Percentiles rank a stretch among this genome's conserved stretches.
These are phyloP conservation scores for Rhazya stricta DNA, from an alignment of 257 asterid species.

Conservation along the genomic window DNA sequence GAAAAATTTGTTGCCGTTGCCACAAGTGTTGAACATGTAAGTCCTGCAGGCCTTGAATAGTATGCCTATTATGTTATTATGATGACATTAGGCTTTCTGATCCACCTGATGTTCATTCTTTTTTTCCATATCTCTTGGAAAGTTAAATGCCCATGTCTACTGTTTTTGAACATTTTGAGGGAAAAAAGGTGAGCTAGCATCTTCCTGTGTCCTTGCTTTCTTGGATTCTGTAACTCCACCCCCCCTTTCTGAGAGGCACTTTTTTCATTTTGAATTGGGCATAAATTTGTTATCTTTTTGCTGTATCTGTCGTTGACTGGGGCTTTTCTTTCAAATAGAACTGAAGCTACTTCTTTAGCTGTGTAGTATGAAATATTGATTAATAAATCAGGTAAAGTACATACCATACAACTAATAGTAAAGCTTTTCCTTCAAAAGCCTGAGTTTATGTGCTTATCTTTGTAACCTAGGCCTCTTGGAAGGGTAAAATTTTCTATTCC, in stretches of 20 bases:
- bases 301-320: not conserved
- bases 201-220: too few species aligned
- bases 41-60: conserved; percentile 6
- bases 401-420: not conserved
- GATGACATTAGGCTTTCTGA: not conserved
- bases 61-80: not conserved
- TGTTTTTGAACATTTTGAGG: too few species aligned
- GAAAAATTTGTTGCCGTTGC: conserved; percentile 91
- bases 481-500: not conserved
- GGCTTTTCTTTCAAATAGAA: not conserved
- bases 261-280: not conserved
- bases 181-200: too few species aligned
- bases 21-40: conserved; percentile 90
- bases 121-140: too few species aligned
- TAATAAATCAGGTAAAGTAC: not conserved
- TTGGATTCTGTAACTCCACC: too few species aligned
- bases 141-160: too few species aligned
- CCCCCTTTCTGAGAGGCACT: not conserved
- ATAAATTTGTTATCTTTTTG: not conserved
- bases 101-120: not conserved
- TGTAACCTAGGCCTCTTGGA: not conserved
- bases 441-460: not conserved
- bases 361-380: not conserved
- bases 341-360: not conserved
- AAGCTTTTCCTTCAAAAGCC: not conserved